phyloP scores from a whole-genome alignment of 305 asterid genomes.

The Fraxinus latifolia region DNA sequence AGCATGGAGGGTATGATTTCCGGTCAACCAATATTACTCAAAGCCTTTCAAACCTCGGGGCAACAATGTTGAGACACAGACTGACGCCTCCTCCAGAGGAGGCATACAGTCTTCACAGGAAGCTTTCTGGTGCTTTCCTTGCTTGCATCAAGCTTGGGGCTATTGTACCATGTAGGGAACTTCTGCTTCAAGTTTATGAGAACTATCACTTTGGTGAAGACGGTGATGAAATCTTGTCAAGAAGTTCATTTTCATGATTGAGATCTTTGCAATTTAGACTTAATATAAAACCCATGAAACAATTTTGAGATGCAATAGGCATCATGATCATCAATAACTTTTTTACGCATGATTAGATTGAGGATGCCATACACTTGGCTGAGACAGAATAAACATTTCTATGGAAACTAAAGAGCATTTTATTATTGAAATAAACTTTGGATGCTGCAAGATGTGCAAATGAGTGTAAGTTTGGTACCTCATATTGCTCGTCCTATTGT shows the following conservation, averaged over 20 bases:
- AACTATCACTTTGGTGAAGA: constrained; percentile 46
- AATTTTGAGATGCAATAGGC: neutral
- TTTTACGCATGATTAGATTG: neutral
- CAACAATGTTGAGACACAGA: constrained; percentile 89
- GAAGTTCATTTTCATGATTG: constrained; percentile 24
- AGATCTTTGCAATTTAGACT: neutral
- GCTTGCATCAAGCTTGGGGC: constrained; percentile 95
- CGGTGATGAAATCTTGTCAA: constrained; percentile 19
- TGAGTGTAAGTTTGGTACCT: neutral
- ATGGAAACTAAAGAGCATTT: neutral
- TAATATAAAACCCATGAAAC: neutral
- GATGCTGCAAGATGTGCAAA: neutral
- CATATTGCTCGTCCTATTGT: neutral
- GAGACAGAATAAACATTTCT: neutral
- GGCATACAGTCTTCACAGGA: constrained; percentile 94
- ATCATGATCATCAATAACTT: neutral
- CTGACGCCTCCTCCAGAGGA: constrained; percentile 93
- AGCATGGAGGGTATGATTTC: constrained; percentile 76
- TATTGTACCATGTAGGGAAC: constrained; percentile 85
- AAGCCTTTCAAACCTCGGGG: constrained; percentile 83
- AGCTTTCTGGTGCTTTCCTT: constrained; percentile 96
- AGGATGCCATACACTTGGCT: neutral
- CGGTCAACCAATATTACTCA: constrained; percentile 67
- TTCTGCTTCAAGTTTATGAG: constrained; percentile 57
- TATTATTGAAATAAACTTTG: neutral